Base-by-base conservation (phyloP, 2,329 filamentous ascomycete species). In the Colletotrichum falcatum region DNA sequence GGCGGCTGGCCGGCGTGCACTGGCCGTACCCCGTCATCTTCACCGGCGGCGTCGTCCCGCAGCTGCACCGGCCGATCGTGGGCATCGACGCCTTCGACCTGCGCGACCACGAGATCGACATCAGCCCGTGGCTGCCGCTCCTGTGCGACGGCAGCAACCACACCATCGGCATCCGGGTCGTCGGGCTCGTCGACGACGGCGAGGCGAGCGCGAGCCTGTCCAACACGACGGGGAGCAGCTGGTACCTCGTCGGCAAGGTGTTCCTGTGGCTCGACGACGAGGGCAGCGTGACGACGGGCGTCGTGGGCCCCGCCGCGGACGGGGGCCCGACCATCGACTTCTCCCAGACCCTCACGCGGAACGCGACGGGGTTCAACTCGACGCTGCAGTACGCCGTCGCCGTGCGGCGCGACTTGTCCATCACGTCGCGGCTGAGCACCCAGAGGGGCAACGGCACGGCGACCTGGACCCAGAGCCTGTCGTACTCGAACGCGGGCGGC, bases 21-120 rank as follows among this genome's bases (percentile, higher is more conserved):
- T 96, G 92, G 92, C 94, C 94, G 0, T 95, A 92, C 75, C 93
- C 93, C 0, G 86, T 94, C 20, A 90, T 97, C 55, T 95, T 94
- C 74, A 95, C 94, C 0, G 94, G 94, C 2, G 93, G 93, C 1
- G 85, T 97, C 4, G 90, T 92, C 0, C 93, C 93, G 4, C 89
- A 90, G 1, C 86, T 96, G 51, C 94, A 94, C 87, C 85, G 92
- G 7, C 94, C 94, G 0, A 86, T 96, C 64, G 93, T 93, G 2
- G 93, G 93, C 1, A 89, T 92, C 30, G 90, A 96, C 75, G 89
- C 92, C 0, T 96, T 94, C 77, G 93, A 96, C 76, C 83, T 97
- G 28, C 84, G 87, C 46, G 93, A 96, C 77, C 90, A 93, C 72
- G 92, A 96, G 77, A 93, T 97, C 71, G 94, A 97, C 76, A 90